These are phyloP conservation scores for Cucurbita argyrosperma DNA, from an alignment of 306 rosid species.

Conservation along the genomic window DNA sequence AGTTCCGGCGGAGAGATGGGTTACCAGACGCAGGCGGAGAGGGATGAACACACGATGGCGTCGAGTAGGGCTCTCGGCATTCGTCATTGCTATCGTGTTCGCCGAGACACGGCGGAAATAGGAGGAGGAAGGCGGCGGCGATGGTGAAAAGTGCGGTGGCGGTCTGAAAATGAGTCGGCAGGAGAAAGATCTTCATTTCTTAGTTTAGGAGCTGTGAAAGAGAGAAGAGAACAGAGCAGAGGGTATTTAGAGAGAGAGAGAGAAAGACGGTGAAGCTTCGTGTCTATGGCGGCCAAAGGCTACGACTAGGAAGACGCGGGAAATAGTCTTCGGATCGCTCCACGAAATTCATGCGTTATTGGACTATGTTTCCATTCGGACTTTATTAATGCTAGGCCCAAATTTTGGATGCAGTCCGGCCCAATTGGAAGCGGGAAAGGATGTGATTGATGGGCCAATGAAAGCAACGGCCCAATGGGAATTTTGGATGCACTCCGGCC, in stretches of 20 bases:
- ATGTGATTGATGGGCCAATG: too few relatives aligned
- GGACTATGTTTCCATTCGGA: too few relatives aligned
- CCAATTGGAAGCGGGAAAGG: too few relatives aligned
- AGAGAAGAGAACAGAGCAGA: not conserved
- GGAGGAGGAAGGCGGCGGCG: not conserved
- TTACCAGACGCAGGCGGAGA: not conserved
- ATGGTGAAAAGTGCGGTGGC: not conserved
- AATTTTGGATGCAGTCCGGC: too few relatives aligned
- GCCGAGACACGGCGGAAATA: not conserved
- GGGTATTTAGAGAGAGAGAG: not conserved
- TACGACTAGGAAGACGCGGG: not conserved
- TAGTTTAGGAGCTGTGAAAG: not conserved
- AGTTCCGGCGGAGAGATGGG: not conserved
- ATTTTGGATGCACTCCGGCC: too few relatives aligned
- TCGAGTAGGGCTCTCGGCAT: not conserved
- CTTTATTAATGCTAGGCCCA: too few relatives aligned
- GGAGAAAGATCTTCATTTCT: not conserved
- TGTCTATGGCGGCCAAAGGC: not conserved
- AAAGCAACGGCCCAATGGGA: too few relatives aligned
- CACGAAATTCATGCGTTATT: too few relatives aligned
- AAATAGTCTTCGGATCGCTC: not conserved
- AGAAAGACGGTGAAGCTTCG: not conserved
- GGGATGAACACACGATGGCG: not conserved
- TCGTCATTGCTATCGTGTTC: not conserved
- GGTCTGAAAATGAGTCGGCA: not conserved